Conservation (phyloP, 495 filamentous ascomycete genomes). For the Sphaerosporella brunnea region DNA sequence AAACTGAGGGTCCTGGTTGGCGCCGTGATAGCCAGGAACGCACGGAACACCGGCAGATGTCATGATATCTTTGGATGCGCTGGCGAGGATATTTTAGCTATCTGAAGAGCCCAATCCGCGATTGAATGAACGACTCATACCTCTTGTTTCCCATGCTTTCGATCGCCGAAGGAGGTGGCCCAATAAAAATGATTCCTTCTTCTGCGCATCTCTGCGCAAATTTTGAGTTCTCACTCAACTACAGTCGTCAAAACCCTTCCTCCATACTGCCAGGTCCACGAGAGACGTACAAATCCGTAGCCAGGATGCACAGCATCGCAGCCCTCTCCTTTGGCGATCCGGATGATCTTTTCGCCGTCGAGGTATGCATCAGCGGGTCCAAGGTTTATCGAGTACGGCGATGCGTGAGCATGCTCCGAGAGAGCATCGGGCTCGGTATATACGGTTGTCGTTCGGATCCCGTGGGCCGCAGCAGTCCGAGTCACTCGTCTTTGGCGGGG, state of each 20-base stretch:
- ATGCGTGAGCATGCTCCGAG: constrained; percentile 75
- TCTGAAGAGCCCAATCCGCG: not conserved
- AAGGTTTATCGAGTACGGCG: constrained; percentile 64
- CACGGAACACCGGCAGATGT: constrained; percentile 79
- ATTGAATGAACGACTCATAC: constrained; percentile 26
- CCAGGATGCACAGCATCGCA: constrained; percentile 88
- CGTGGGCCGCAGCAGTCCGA: constrained; percentile 67
- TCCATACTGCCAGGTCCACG: no score
- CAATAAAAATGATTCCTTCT: constrained; percentile 85
- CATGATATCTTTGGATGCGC: constrained; percentile 88
- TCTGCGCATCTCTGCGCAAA: constrained; percentile 83
- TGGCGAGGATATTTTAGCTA: constrained; percentile 17
- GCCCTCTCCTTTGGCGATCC: constrained; percentile 62
- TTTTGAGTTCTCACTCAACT: constrained; percentile 64
- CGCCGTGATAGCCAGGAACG: constrained; percentile 88
- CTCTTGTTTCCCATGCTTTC: constrained; percentile 97
- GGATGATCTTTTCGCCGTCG: constrained; percentile 80
- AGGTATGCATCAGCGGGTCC: constrained; percentile 71
- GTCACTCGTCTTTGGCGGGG: constrained; percentile 77
- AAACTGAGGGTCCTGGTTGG: constrained; percentile 56
- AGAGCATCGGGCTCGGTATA: constrained; percentile 83
- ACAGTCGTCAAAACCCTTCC: not conserved
- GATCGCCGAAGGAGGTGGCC: constrained; percentile 80
- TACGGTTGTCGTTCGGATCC: constrained; percentile 83
- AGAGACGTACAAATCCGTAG: constrained; percentile 66